Percentiles rank a stretch among this genome's conserved stretches.
phyloP scores from a whole-genome alignment of 1,139 yeast genomes.

The Yamadazyma triangularis region DNA sequence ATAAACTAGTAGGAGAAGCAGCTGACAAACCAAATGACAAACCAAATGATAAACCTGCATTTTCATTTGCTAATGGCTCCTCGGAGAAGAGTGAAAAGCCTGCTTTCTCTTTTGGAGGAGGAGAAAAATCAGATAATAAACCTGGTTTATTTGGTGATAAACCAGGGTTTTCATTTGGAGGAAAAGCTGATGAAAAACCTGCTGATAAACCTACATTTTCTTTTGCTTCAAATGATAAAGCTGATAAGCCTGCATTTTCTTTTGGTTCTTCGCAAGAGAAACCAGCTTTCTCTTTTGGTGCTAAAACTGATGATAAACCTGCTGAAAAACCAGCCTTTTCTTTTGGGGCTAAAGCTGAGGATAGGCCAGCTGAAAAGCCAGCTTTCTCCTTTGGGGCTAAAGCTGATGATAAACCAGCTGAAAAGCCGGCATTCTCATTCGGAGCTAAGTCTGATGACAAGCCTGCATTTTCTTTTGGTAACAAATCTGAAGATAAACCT shows the following conservation, averaged over 20 bases:
- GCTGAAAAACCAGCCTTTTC: conserved; percentile 13
- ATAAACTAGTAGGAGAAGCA: not conserved
- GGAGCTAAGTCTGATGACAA: not conserved
- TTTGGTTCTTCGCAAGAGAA: conserved; percentile 11
- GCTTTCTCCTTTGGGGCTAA: conserved; percentile 1
- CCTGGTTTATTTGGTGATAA: no score
- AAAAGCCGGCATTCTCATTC: conserved; percentile 3
- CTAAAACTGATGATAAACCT: conserved; percentile 9
- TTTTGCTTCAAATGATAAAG: conserved; percentile 13
- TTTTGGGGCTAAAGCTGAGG: conserved; percentile 3
- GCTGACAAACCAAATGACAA: conserved; percentile 1
- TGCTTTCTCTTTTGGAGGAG: conserved; percentile 3
- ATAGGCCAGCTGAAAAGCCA: not conserved
- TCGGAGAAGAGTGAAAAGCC: conserved; percentile 2
- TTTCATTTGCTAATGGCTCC: conserved; percentile 5
- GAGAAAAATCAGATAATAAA: not conserved
- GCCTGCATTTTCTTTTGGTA: conserved; percentile 14
- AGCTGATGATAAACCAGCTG: conserved; percentile 9
- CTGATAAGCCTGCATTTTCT: conserved; percentile 13
- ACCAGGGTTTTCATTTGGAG: conserved; percentile 5
- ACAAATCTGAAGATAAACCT: conserved; percentile 9
- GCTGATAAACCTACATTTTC: conserved; percentile 15
- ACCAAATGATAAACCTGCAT: conserved; percentile 9
- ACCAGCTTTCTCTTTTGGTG: conserved; percentile 19
- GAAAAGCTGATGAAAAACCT: not conserved